phyloP scores from a whole-genome alignment of 2,329 filamentous ascomycete species.

The Calonectria pteridis region DNA sequence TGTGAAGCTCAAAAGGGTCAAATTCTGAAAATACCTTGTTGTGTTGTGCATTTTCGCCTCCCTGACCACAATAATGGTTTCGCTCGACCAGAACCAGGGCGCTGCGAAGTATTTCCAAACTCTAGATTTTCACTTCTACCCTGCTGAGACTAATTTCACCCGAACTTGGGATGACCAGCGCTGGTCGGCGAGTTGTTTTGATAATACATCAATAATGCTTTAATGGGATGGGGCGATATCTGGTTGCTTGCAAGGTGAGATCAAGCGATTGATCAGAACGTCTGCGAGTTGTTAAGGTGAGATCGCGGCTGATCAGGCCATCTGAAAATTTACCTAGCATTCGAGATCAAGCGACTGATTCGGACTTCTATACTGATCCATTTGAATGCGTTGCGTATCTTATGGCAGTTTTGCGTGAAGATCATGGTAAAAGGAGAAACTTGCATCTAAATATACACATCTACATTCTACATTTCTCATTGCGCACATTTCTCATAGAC shows the following conservation, averaged over 20 bases:
- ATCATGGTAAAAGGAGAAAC: background rate
- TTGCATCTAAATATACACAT: background rate
- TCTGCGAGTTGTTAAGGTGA: too few relatives aligned
- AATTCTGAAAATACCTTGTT: background rate
- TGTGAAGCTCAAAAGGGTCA: background rate
- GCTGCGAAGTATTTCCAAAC: background rate
- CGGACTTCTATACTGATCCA: background rate
- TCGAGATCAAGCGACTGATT: background rate
- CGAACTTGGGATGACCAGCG: background rate
- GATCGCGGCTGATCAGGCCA: too few relatives aligned
- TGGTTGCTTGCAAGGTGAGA: background rate
- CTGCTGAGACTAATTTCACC: background rate
- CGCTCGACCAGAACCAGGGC: background rate
- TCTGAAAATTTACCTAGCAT: too few relatives aligned
- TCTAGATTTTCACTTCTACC: background rate
- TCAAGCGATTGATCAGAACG: too few relatives aligned
- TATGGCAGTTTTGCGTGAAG: too few relatives aligned
- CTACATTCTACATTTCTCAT: constrained; percentile 6
- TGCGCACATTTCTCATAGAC: background rate
- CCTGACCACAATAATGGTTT: background rate
- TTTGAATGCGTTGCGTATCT: background rate
- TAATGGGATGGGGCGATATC: background rate
- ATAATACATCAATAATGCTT: background rate
- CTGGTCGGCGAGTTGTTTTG: background rate
- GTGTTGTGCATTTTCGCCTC: background rate